phyloP scores from a whole-genome alignment of 2,329 filamentous ascomycete species.

The Xylaria arbuscula region DNA sequence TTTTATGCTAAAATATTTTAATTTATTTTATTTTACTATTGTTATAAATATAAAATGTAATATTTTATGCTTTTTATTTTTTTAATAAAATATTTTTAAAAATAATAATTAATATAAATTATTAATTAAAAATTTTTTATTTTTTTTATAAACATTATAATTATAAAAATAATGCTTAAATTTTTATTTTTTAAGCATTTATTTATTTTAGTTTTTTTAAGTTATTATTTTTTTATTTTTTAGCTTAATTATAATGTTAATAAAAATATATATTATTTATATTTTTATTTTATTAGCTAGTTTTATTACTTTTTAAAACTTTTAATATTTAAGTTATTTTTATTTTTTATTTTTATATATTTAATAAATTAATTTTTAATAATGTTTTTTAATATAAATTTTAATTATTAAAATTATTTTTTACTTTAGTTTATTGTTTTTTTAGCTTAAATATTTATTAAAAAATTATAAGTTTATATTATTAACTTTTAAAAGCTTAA shows the following conservation, averaged over 20 bases:
- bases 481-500: too few species aligned
- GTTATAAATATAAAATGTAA: background rate
- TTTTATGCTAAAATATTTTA: background rate
- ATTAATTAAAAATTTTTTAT: background rate
- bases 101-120: background rate
- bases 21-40: background rate
- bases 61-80: slow-evolving; percentile 3
- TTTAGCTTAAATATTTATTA: background rate
- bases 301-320: too few species aligned
- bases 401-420: background rate
- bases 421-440: background rate
- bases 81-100: background rate
- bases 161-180: background rate
- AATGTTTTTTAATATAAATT: background rate
- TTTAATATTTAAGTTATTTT: background rate
- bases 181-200: background rate
- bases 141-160: background rate
- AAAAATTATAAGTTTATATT: too few species aligned
- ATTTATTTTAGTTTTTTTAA: too few species aligned
- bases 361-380: background rate
- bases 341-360: background rate
- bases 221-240: background rate
- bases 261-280: background rate
- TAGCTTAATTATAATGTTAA: background rate
- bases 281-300: background rate